Base-by-base conservation (phyloP, 257 asterid genomes). In the Nicotiana sylvestris region DNA sequence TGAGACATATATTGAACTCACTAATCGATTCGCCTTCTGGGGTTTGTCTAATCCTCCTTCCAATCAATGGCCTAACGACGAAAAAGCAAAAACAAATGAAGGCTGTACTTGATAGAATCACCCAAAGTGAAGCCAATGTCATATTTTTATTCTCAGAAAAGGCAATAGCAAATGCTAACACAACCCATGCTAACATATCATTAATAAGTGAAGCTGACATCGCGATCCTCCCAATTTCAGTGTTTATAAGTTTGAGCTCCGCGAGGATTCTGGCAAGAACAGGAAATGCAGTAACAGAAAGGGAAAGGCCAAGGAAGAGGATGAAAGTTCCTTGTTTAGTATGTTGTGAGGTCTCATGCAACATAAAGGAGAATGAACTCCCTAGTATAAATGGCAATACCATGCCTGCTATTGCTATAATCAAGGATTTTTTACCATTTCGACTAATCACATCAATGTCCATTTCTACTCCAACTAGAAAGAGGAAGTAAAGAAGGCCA, bases 401-500 rank as follows among this genome's bases (percentile, higher is more conserved):
- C 98, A 94, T 96, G 67, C 99, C 98, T 0, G 94, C 88, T 0
- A 88, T 7, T 0, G 99, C 98, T 29, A 96, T 89, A 5, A 82
- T 83, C 1, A 96, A 16, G 1, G 98, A 97, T 81, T 84, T 84
- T 82, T 85, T 95, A 0, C 98, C 96, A 0, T 94, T 96, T 6
- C 94, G 86, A 58, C 88, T 89, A 18, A 96, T 88, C 16, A 96
- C 97, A 2, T 91, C 92, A 6, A 96, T 85, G 90, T 96, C 99
- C 98, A 94, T 96, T 85, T 96, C 99, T 1, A 96, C 95, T 27
- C 99, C 99, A 2, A 96, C 91, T 18, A 94, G 92, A 82, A 96
- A 96, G 0, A 96, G 94, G 89, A 94, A 96, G 86, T 90, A 93
- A 25, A 96, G 94, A 53, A 96, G 98, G 3, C 99, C 99, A 13